Evolutionary conservation across 2,329 filamentous ascomycete genomes (phyloP), one percentile per base, ranked within the genome.

Genomic region (Sporothrix brunneoviolacea): DNA sequence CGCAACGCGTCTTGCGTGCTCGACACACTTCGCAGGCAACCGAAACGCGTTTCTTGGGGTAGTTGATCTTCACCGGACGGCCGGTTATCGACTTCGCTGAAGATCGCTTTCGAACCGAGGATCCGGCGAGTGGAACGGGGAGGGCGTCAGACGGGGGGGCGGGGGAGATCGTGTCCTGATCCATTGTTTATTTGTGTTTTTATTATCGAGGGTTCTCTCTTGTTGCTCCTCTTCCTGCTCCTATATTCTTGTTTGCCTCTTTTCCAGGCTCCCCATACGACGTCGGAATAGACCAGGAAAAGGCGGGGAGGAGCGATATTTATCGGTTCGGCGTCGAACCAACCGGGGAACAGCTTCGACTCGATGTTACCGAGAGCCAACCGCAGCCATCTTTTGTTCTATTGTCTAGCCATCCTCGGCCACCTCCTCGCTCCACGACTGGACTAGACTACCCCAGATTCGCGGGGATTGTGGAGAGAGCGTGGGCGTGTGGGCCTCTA

Each of bases 11-110:
- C 36, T 58, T 58, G 41, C 58, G 48, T 15, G 54, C 42, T 21
- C 56, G 54, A 36, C 56, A 58, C 6, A 57, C 50, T 8, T 59
- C 54, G 32, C 58, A 58, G 6, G 58, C 58, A 48, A 54, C 56
- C 35, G 48, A 55, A 22, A 55, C 57, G 13, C 57, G 51, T 37
- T 58, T 58, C 48, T 59, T 59, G 21, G 57, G 57, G 41, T 59
- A 59, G 35, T 38, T 51, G 28, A 51, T 50, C 43, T 54, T 52
- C 22, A 16, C n/a, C 16, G 38, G 37, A 15, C 42, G 42, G 12
- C 36, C 24, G 18, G 13, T 37, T 40, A n/a, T n/a, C n/a, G n/a
- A n/a, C n/a, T n/a, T n/a, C n/a, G n/a, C n/a, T n/a, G n/a, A n/a
- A n/a, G n/a, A n/a, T 13, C 33, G 33, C 7, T n/a, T 13, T 36